Conservation (phyloP, 2,329 filamentous ascomycete species). For the Trichoderma lentiforme region DNA sequence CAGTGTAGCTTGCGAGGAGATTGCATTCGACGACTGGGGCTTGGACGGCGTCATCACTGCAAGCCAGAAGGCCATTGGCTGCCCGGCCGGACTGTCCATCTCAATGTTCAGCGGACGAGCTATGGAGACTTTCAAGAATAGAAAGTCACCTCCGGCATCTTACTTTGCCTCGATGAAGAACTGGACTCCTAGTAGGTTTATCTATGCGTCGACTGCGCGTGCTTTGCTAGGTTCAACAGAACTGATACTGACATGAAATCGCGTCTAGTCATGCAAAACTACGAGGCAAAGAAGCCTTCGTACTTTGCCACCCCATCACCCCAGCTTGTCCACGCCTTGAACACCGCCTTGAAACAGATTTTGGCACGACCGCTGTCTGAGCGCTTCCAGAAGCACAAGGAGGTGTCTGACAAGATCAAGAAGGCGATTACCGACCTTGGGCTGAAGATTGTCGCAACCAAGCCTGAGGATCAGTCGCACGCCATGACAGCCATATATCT, state of each 20-base stretch:
- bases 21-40: conserved; percentile 92
- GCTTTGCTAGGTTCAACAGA: too few relatives aligned
- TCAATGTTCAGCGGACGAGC: conserved; percentile 89
- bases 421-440: conserved; percentile 75
- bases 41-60: conserved; percentile 92
- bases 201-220: not conserved
- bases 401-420: conserved; percentile 82
- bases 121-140: conserved; percentile 72
- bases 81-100: conserved; percentile 89
- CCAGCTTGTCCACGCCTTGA: conserved; percentile 86
- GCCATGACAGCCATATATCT: conserved; percentile 98
- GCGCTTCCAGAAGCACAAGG: conserved; percentile 77
- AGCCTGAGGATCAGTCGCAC: conserved; percentile 88
- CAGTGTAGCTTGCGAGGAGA: conserved; percentile 93
- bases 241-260: conserved; percentile 19
- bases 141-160: conserved; percentile 76
- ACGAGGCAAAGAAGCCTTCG: conserved; percentile 93
- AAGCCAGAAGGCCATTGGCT: conserved; percentile 94
- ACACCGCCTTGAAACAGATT: conserved; percentile 85
- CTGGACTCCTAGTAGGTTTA: conserved; percentile 77
- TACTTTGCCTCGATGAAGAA: conserved; percentile 98
- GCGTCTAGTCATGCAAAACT: conserved; percentile 98
- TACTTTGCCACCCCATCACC: conserved; percentile 98
- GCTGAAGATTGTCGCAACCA: conserved; percentile 78
- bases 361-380: conserved; percentile 74